Base-by-base conservation (phyloP, 2,329 filamentous ascomycete genomes). In the Aspergillus sp. region DNA sequence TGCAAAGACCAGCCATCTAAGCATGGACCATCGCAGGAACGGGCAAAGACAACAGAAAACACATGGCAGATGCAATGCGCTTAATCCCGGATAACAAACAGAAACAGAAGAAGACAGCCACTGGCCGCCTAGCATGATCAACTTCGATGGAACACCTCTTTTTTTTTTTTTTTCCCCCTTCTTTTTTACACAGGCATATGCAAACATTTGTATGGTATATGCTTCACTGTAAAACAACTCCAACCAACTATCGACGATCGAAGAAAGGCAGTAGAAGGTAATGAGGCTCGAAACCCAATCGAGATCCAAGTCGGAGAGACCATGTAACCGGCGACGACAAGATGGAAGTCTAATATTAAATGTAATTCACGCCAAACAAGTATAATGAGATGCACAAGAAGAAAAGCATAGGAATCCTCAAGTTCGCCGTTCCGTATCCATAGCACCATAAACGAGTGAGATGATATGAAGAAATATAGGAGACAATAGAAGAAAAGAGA, bases 391-490 rank as follows among this genome's bases (percentile, higher is more conserved):
- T 44, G 47, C 51, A 50, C 15, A 35, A 38, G 7, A 47, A 49
- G 45, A 45, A 50, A 49, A 47, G 32, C 46, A 57, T 46, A 53
- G 49, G 15, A 55, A 53, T 54, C 56, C 51, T 58, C 49, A 62
- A 58, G 54, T 64, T 65, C 62, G 64, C 62, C 64, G 58, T 65
- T 65, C 61, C 62, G 54, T 32, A 64, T 57, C 63, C 61, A 57
- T 66, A 59, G 61, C 62, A 65, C 64, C 64, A 60, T 67, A 53
- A 64, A 60, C 58, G 58, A 63, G 57, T 59, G 63, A 61, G 53
- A 56, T 43, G 48, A 53, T 60, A 60, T 50, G 55, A 57, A 55
- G 38, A 45, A 55, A 53, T 59, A 56, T 54, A 30, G 25, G 25
- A 30, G 25, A 30, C 25, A 30, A 30, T 30, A 30, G 56, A 58